Evolutionary conservation across 192 early-diverging fungal genomes (phyloP), one percentile per base, ranked within the genome.

Genomic region (Linnemannia exigua): DNA sequence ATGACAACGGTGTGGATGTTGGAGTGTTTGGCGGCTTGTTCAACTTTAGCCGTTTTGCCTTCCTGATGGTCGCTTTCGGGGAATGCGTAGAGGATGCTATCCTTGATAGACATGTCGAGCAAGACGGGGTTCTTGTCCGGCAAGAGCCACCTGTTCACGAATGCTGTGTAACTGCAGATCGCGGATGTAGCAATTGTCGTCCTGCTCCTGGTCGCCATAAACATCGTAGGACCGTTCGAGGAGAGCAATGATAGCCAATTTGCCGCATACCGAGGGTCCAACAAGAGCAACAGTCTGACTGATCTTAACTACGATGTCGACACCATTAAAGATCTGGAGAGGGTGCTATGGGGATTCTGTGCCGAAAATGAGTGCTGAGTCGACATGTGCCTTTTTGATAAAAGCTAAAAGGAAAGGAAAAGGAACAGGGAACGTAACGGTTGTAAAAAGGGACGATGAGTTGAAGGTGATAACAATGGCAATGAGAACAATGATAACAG

Each of bases 201-300:
- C 90, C 15, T 63, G 81, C 25, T 95, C 90, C 41, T 71, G 66
- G 48, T 96, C 97, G 7, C 75, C 83, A 11, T 79, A 44, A 22
- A 79, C 79, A 79, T 89, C 85, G 51, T 89, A 89, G 72, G 85
- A 83, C 46, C 90, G 88, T 82, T 86, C 82, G 44, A 82, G 17
- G 36, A 89, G 66, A 28, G 84, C 84, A 50, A 89, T 86, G 54
- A 89, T 89, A 0, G 88, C 87, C 48, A 77, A 82, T 74, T 97
- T 97, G 44, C 96, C 96, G 48, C 94, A 96, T 28, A 95, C 96
- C 1, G 94, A 95, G 28, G 93, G 87, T 17, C 97, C 97, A 12
- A 97, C 96, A 51, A 98, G 81, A 15, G 97, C 97, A 37, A 97
- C 91, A 28, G 96, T 97, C 77, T 90, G 82, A 37, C 95, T 95